Percentiles rank a stretch among this genome's conserved stretches.
These are phyloP conservation scores for Flaveria bidentis DNA, from an alignment of 129 eudicot species.

Conservation along the genomic window DNA sequence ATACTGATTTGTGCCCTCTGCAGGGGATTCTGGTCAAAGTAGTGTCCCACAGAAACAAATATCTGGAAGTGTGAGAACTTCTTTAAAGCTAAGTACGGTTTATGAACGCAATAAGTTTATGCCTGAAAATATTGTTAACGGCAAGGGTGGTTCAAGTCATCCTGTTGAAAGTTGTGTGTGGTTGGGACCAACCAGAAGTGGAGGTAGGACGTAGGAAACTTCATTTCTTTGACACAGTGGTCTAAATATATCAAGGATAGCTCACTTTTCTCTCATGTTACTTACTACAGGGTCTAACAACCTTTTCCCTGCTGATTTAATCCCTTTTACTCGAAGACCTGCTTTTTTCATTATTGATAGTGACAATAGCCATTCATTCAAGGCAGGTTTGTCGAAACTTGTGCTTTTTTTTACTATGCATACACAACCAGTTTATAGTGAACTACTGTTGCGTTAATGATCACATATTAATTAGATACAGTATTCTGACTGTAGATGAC, in stretches of 20 bases:
- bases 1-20: constrained; percentile 29
- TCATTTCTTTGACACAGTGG: not conserved
- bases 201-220: constrained; percentile 56
- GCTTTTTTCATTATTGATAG: constrained; percentile 87
- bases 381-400: constrained; percentile 99
- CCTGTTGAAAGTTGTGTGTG: constrained; percentile 55
- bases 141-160: constrained; percentile 52
- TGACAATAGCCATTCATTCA: constrained; percentile 98
- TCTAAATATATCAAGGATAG: not conserved
- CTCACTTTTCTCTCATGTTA: constrained; percentile 18
- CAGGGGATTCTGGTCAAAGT: constrained; percentile 61
- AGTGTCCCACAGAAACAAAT: constrained; percentile 43
- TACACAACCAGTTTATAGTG: constrained; percentile 1
- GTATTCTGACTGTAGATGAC: constrained; percentile 4
- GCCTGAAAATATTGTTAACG: constrained; percentile 49
- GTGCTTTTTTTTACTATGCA: constrained; percentile 4
- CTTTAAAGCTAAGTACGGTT: constrained; percentile 44
- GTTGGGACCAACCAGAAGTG: constrained; percentile 85
- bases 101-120: constrained; percentile 41
- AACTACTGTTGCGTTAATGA: not conserved
- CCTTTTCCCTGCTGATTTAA: constrained; percentile 79
- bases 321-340: constrained; percentile 94
- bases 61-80: constrained; percentile 66
- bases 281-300: constrained; percentile 73
- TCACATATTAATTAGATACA: not conserved